Percentiles rank a stretch among this genome's conserved stretches.
Evolutionary conservation across 768 basidiomycete species (phyloP).

Genomic region (Krasilnikovozyma curviuscula): DNA sequence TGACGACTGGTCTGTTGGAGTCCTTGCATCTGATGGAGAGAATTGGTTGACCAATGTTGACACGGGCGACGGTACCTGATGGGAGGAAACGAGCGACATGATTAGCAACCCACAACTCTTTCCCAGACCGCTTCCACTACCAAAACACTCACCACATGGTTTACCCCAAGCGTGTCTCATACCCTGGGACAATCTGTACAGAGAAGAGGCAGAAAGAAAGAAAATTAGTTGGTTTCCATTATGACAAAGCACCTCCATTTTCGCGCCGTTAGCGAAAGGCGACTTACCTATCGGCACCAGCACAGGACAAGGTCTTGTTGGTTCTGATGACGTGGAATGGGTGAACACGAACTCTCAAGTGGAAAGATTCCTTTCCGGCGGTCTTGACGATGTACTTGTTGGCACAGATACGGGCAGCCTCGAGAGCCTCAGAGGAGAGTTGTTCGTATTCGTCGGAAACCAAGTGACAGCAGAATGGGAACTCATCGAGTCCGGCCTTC

Average conservation of each 20-base stretch:
- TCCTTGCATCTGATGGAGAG: conserved; percentile 83
- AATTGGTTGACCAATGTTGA: conserved; percentile 93
- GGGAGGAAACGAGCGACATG: background rate
- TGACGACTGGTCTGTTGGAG: conserved; percentile 61
- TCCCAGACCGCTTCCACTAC: conserved; percentile 37
- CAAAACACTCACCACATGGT: conserved; percentile 91
- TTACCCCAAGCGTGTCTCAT: conserved; percentile 99
- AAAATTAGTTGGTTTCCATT: background rate
- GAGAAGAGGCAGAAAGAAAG: background rate
- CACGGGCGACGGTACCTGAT: conserved; percentile 43
- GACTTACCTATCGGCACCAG: conserved; percentile 83
- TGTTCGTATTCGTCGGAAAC: conserved; percentile 98
- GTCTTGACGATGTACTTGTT: conserved; percentile 99
- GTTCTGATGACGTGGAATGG: conserved; percentile 97
- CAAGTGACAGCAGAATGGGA: conserved; percentile 79
- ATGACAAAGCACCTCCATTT: background rate
- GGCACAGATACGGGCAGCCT: conserved; percentile 95
- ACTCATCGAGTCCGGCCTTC: conserved; percentile 89
- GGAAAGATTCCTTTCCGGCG: conserved; percentile 96
- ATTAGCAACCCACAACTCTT: conserved; percentile 6
- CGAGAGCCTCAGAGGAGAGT: conserved; percentile 81
- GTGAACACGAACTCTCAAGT: conserved; percentile 87
- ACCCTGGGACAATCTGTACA: conserved; percentile 31
- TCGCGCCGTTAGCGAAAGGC: background rate
- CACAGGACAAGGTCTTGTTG: conserved; percentile 99